phyloP scores from a whole-genome alignment of 1,284 basidiomycete species.

The Inonotus hispidus region DNA sequence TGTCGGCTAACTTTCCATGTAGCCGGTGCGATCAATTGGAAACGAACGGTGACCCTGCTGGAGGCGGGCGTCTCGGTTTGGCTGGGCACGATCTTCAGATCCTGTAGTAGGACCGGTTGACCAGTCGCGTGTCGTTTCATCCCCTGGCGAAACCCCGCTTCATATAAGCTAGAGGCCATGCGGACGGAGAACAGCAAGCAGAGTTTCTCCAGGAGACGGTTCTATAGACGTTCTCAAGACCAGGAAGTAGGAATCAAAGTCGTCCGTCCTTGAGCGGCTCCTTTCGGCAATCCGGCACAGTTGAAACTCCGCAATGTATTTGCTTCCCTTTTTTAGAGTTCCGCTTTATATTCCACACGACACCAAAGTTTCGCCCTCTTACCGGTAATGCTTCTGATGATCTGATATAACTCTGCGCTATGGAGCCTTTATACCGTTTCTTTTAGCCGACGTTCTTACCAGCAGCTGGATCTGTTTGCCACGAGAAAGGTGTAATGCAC shows the following conservation, averaged over 20 bases:
- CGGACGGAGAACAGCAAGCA: neutral
- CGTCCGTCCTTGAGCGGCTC: neutral
- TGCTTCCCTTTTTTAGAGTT: neutral
- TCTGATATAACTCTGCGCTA: neutral
- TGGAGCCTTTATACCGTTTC: neutral
- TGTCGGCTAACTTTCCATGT: neutral
- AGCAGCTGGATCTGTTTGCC: neutral
- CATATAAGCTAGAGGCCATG: neutral
- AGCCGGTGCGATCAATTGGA: neutral
- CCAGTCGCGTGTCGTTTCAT: neutral
- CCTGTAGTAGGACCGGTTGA: neutral
- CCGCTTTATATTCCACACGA: neutral
- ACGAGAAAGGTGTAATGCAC: neutral
- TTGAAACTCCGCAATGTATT: conserved; percentile 6
- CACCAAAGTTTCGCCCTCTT: neutral
- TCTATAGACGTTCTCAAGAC: neutral
- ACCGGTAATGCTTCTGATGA: neutral
- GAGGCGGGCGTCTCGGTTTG: neutral
- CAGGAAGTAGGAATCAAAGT: neutral
- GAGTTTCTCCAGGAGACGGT: neutral
- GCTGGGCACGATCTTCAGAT: neutral
- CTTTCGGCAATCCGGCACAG: conserved; percentile 1
- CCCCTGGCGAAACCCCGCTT: neutral
- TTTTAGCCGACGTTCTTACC: neutral
- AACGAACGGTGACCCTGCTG: neutral